Conservation (phyloP, 495 filamentous ascomycete genomes). For the Talaromyces borbonicus region DNA sequence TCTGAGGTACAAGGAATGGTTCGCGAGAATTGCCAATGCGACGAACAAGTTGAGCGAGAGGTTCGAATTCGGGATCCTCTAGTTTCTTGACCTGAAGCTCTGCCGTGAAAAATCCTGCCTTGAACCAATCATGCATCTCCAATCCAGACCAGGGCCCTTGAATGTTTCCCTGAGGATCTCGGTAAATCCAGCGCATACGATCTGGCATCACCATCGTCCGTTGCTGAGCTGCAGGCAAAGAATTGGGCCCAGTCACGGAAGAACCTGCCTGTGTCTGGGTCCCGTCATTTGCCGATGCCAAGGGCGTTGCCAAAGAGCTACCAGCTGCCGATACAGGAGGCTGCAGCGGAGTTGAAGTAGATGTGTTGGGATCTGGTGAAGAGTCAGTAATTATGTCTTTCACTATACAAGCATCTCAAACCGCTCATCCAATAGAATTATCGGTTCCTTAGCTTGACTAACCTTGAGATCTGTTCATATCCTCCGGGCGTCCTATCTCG, state of each 20-base stretch:
- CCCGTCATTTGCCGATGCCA: constrained; percentile 20
- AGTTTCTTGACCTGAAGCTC: constrained; percentile 89
- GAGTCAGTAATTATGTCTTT: background rate
- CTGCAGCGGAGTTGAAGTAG: constrained; percentile 29
- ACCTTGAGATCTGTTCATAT: constrained; percentile 20
- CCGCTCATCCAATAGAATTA: too few species aligned
- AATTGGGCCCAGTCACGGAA: constrained; percentile 20
- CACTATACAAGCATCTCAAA: too few species aligned
- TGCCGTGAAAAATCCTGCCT: constrained; percentile 92
- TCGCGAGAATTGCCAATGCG: constrained; percentile 96
- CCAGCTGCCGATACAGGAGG: constrained; percentile 32
- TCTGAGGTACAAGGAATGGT: constrained; percentile 94
- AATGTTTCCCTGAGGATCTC: constrained; percentile 81
- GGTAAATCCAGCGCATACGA: constrained; percentile 96
- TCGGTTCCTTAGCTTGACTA: constrained; percentile 3
- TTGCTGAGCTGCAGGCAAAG: constrained; percentile 60
- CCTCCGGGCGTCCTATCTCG: constrained; percentile 42
- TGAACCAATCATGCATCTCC: constrained; percentile 99
- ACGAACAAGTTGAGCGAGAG: constrained; percentile 86
- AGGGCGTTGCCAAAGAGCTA: constrained; percentile 28
- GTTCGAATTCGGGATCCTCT: constrained; percentile 90
- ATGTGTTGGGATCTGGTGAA: constrained; percentile 12
- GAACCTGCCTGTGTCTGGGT: constrained; percentile 18
- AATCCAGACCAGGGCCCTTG: constrained; percentile 93
- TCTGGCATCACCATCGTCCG: constrained; percentile 98